Conservation (phyloP, 1,284 basidiomycete species). For the Sparassis latifolia region DNA sequence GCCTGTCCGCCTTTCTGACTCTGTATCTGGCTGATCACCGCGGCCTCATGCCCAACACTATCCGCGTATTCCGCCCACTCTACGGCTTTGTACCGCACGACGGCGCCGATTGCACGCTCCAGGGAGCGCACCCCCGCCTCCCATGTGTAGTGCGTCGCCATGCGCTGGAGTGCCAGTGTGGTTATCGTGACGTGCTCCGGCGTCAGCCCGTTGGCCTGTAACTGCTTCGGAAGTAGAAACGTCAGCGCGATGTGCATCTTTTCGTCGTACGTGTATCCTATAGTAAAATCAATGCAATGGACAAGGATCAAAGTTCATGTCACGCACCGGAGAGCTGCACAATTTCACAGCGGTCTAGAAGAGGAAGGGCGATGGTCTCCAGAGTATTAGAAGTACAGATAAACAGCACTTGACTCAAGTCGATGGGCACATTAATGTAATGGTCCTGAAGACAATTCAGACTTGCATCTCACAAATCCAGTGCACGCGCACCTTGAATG, state of each 20-base stretch:
- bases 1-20: conserved; percentile 8
- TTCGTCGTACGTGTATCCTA: conserved; percentile 86
- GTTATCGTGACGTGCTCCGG: conserved; percentile 32
- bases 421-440: conserved; percentile 87
- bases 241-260: conserved; percentile 83
- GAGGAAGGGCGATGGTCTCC: conserved; percentile 82
- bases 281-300: not conserved
- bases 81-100: conserved; percentile 84
- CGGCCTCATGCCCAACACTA: conserved; percentile 16
- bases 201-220: conserved; percentile 62
- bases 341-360: conserved; percentile 72
- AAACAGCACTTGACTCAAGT: conserved; percentile 83
- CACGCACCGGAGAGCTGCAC: conserved; percentile 57
- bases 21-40: conserved; percentile 6
- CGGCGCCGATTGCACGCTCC: conserved; percentile 81
- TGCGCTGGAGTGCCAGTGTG: conserved; percentile 63
- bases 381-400: conserved; percentile 86
- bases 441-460: conserved; percentile 59
- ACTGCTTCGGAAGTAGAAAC: conserved; percentile 84
- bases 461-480: not conserved
- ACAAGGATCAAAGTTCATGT: conserved; percentile 4
- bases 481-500: conserved; percentile 58
- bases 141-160: conserved; percentile 76
- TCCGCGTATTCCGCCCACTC: conserved; percentile 79
- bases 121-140: conserved; percentile 92